Conservation (phyloP, 2,329 filamentous ascomycete species). For the Aspergillus fumigatus region DNA sequence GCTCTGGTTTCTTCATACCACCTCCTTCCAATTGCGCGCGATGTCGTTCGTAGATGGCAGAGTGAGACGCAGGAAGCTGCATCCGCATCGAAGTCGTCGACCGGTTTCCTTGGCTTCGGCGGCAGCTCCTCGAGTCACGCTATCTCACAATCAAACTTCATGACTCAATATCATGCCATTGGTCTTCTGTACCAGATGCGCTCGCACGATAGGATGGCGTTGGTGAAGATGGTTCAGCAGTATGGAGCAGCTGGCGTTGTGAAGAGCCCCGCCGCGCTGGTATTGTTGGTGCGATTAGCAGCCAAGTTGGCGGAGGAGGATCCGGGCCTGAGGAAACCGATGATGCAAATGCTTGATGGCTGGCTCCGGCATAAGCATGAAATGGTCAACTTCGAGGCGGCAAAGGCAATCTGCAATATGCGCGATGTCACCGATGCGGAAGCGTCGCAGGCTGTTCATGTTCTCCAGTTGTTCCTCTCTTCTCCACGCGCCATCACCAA, state of each 20-base stretch:
- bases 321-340: slow-evolving; percentile 78
- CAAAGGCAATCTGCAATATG: slow-evolving; percentile 96
- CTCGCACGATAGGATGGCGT: slow-evolving; percentile 92
- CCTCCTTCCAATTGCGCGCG: slow-evolving; percentile 88
- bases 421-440: slow-evolving; percentile 88
- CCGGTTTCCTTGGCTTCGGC: slow-evolving; percentile 90
- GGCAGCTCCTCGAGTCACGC: slow-evolving; percentile 68
- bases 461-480: slow-evolving; percentile 92
- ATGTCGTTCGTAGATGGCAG: slow-evolving; percentile 96
- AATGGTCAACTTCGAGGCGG: slow-evolving; percentile 99
- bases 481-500: slow-evolving; percentile 94
- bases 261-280: slow-evolving; percentile 88
- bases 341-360: slow-evolving; percentile 94
- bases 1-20: slow-evolving; percentile 97
- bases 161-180: slow-evolving; percentile 98
- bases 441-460: slow-evolving; percentile 86
- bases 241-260: slow-evolving; percentile 87
- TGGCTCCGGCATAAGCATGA: slow-evolving; percentile 99
- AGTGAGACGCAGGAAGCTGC: slow-evolving; percentile 97
- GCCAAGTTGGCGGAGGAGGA: slow-evolving; percentile 95
- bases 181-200: slow-evolving; percentile 97
- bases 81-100: slow-evolving; percentile 79
- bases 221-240: slow-evolving; percentile 99
- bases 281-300: slow-evolving; percentile 88
- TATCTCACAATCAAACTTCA: slow-evolving; percentile 79